These are phyloP conservation scores for Psidium friedrichsthalianum DNA, from an alignment of 345 rosid species.

Conservation along the genomic window DNA sequence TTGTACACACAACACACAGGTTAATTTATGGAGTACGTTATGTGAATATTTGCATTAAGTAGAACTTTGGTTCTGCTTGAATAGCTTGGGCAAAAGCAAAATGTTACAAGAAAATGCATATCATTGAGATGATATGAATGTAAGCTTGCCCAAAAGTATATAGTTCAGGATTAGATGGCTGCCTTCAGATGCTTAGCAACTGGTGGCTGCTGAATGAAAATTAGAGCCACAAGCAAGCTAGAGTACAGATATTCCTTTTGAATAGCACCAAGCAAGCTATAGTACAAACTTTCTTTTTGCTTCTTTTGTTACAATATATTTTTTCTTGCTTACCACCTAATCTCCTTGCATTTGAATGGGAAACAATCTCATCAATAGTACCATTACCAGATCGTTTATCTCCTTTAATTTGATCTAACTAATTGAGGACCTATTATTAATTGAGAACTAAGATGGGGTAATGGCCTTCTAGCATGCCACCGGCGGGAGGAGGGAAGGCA, in stretches of 20 bases:
- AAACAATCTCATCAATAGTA: background rate
- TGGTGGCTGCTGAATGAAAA: background rate
- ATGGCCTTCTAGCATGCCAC: background rate
- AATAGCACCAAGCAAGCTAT: background rate
- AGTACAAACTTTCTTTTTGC: background rate
- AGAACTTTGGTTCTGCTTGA: background rate
- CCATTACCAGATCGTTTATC: background rate
- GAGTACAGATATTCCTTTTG: background rate
- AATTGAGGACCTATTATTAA: background rate
- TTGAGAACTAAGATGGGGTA: background rate
- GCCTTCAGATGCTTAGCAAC: background rate
- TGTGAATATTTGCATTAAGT: background rate
- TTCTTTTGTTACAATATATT: background rate
- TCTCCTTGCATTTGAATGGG: background rate
- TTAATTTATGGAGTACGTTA: slow-evolving; percentile 8
- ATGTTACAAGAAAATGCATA: background rate
- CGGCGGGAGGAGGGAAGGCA: background rate
- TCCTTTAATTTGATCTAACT: background rate
- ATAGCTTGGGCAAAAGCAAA: background rate
- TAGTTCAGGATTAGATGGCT: background rate
- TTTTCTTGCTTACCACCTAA: background rate
- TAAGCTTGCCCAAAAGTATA: background rate
- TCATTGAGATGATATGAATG: background rate
- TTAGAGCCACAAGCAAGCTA: background rate
- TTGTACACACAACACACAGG: slow-evolving; percentile 84